Evolutionary conservation across 148 eudicot species (phyloP), one percentile per base, ranked within the genome.

Genomic region (Mesembryanthemum crystallinum): DNA sequence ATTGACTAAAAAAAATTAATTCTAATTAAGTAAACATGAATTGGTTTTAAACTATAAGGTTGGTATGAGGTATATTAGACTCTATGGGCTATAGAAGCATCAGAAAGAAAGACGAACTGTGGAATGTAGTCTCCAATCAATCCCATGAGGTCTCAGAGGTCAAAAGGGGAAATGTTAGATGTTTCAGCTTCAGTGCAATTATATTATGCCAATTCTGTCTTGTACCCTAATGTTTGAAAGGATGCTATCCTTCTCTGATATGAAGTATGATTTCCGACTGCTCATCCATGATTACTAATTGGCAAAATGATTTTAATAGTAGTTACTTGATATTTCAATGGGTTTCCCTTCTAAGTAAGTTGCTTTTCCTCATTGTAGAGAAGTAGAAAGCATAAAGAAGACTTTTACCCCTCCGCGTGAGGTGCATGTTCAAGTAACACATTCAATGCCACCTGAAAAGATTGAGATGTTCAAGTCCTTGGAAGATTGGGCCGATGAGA

Each of bases 401-500:
- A 80, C 82, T 9, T 81, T 73, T 37, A 81, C 43, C 28, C 88
- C 83, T 37, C 79, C 83, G 24, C 75, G 76, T 4, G 85, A 87
- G 76, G 74, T 81, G 63, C 88, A 64, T 72, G 68, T 74, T 35
- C 85, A 85, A 78, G 79, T 85, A 58, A 82, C 79, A 24, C 92
- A 89, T 77, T 84, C 90, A 1, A 73, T 89, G 88, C 86, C 92
- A 42, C 87, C 83, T n/a, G 80, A 87, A 76, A 89, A 85, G 75
- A 75, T 89, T 8, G 92, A 89, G 76, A 76, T 85, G 3, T 89
- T 89, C 78, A 82, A 89, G 67, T 73, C 90, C 2, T 59, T 89
- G 67, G 92, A 87, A 63, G 69, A 30, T 65, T 89, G 92, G 92
- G 90, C 88, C 20, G 77, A 77, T 33, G 20, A 83, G 5, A 85